Evolutionary conservation across 2,329 filamentous ascomycete genomes (phyloP), one percentile per base, ranked within the genome.

Genomic region (Xenoacremonium recifei): DNA sequence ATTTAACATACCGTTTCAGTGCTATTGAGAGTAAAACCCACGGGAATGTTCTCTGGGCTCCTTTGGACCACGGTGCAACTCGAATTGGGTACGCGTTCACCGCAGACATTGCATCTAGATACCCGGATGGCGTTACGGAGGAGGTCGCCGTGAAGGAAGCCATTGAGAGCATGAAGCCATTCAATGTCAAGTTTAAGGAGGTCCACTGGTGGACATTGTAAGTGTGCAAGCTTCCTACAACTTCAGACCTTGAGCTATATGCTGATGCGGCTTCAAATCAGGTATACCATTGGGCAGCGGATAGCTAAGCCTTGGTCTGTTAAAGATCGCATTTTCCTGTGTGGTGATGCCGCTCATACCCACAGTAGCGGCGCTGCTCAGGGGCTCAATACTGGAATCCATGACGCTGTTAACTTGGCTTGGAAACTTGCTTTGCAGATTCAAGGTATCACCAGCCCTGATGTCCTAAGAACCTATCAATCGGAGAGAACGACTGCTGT

Each of bases 371-470:
- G 68, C 6, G 72, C 69, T 4, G 73, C 69, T 1, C 73, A 76
- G 50, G 72, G 74, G 4, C 68, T 76, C 66, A 76, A 77, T 48
- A 74, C 72, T 0, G 72, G 73, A 1, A 65, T 76, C 21, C 69
- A 70, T 37, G 73, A 77, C 48, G 68, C 71, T 2, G 66, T 71
- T 17, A 76, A 77, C 34, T 57, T 77, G 5, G 66, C 65, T 18
- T 77, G 73, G 72, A 77, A 76, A 48, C 60, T 77, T 2, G 64
- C 70, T 3, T 21, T 36, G n/a, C 25, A 27, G 2, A 39, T 50
- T 27, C 39, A 38, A 6, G 61, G 62, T 12, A 41, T 62, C 3
- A 56, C 60, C 0, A 58, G 55, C 0, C 47, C 52, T 0, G 54
- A 49, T 1, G 37, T 73, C 3, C 53, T 73, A 0, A 19, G 56